Base-by-base conservation (phyloP, 345 rosid species). In the Brassica incana region DNA sequence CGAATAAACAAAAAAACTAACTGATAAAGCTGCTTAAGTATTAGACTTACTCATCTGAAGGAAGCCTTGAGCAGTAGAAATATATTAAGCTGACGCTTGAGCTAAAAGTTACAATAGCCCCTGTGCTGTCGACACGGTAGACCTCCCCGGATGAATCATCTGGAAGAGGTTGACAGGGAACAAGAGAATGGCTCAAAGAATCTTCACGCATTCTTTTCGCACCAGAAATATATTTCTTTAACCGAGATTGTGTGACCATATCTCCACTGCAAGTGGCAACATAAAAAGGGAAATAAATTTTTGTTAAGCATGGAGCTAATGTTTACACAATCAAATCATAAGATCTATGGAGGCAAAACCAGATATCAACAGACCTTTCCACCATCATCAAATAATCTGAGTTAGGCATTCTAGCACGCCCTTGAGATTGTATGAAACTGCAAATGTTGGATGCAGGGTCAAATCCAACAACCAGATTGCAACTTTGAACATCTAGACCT, bases 351-450 rank as follows among this genome's bases (percentile, higher is more conserved):
- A 27, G 54, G 15, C 30, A 12, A 61, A 25, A 36, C 16, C 6
- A 76, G 9, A 70, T 0, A 38, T 48, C 8, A 65, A 45, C 65
- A 73, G 79, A 93, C 98, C 85, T 88, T 64, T 86, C 62, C 78
- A 95, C 86, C 91, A 95, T 88, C 84, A 95, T 84, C 73, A 95
- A 20, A 75, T 88, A 95, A 27, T 93, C 96, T 2, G 98, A 93
- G 79, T 90, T 84, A 69, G 76, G 85, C 96, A 86, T 90, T 85
- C 99, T 86, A 27, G 99, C 99, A 77, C 98, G 97, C 70, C 99
- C 99, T 25, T 95, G 88, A n/a, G 99, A 93, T 85, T 95, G 99
- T 72, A 95, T 95, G 80, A 90, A 95, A 83, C 99, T 95, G 82
- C 93, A 87, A 73, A 91, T 86, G 8, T 91, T 93, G 72, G 85